Evolutionary conservation across 495 filamentous ascomycete species (phyloP).

Genomic region (Tetracladium marchalianum): DNA sequence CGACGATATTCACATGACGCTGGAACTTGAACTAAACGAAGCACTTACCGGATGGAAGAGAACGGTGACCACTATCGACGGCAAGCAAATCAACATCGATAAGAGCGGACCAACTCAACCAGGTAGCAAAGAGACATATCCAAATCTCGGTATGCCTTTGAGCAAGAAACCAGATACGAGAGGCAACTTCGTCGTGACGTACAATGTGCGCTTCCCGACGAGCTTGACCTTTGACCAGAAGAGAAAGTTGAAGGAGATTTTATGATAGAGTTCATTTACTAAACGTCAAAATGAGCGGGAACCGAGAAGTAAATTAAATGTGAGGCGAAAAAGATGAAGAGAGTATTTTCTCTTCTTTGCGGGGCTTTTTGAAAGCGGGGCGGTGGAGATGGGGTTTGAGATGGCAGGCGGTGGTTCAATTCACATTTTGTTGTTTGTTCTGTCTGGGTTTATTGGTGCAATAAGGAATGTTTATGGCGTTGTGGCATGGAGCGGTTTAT

Average conservation of each 20-base stretch:
- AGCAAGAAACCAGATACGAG: constrained; percentile 77
- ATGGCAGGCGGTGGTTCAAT: too few relatives aligned
- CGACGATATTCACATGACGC: constrained; percentile 67
- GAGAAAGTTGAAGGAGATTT: constrained; percentile 62
- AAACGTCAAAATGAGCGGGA: too few relatives aligned
- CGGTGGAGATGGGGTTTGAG: too few relatives aligned
- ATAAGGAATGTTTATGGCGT: too few relatives aligned
- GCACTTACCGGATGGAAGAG: constrained; percentile 92
- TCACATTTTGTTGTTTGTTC: too few relatives aligned
- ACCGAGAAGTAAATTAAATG: too few relatives aligned
- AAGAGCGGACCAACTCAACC: constrained; percentile 78
- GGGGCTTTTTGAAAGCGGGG: too few relatives aligned
- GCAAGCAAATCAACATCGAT: constrained; percentile 65
- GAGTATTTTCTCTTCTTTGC: too few relatives aligned
- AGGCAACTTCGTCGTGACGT: constrained; percentile 80
- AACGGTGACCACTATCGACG: constrained; percentile 88
- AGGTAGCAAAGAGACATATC: constrained; percentile 70
- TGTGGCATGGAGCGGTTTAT: too few relatives aligned
- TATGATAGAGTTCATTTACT: constrained; percentile 26
- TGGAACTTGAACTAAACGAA: constrained; percentile 86
- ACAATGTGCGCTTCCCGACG: constrained; percentile 84
- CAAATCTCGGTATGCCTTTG: constrained; percentile 80
- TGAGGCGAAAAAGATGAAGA: too few relatives aligned
- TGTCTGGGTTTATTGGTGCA: too few relatives aligned
- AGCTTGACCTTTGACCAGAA: constrained; percentile 68